Conservation (phyloP, 306 rosid species). For the Cucurbita argyrosperma region DNA sequence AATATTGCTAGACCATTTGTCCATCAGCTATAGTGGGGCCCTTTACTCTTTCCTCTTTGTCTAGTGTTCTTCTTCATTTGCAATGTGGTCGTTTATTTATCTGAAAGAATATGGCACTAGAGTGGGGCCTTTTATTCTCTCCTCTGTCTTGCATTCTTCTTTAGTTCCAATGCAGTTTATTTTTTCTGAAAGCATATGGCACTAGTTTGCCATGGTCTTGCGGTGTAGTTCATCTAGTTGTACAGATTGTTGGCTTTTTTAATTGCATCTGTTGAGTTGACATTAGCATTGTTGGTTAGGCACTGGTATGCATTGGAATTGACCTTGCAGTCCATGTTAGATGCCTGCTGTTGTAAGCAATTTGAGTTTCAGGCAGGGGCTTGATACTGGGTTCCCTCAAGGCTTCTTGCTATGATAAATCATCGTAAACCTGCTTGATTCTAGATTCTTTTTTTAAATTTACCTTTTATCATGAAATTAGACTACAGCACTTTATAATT, state of each 20-base stretch:
- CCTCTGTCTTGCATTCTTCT: too few relatives aligned
- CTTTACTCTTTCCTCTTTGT: too few relatives aligned
- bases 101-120: too few relatives aligned
- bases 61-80: too few relatives aligned
- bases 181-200: background rate
- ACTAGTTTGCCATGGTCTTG: background rate
- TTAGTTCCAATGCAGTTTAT: too few relatives aligned
- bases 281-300: background rate
- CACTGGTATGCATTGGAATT: background rate
- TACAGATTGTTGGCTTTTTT: background rate
- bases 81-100: too few relatives aligned
- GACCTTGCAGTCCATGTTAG: background rate
- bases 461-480: background rate
- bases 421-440: slow-evolving; percentile 2
- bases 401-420: slow-evolving; percentile 3
- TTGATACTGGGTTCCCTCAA: background rate
- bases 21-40: too few relatives aligned
- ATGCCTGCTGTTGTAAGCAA: slow-evolving; percentile 2
- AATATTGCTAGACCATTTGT: too few relatives aligned
- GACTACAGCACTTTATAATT: background rate
- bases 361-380: background rate
- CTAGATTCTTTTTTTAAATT: background rate
- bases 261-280: background rate
- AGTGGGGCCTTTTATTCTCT: too few relatives aligned
- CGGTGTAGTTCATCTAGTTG: background rate